phyloP scores from a whole-genome alignment of 257 asterid genomes.

The Primulina huaijiensis region DNA sequence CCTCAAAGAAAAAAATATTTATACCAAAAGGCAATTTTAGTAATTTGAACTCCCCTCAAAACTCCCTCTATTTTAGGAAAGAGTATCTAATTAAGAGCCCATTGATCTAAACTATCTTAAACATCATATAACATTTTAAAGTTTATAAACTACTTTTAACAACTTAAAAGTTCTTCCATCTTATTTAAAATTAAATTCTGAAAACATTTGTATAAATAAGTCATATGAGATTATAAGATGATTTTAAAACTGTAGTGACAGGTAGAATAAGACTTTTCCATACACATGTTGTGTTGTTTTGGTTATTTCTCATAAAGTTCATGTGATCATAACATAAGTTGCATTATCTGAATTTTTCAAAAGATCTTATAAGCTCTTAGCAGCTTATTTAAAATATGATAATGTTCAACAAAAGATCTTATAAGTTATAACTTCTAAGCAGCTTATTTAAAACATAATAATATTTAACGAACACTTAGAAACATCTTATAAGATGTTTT shows the following conservation, averaged over 20 bases:
- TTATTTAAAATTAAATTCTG: background rate
- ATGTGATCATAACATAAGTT: background rate
- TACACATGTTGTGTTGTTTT: background rate
- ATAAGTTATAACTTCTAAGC: background rate
- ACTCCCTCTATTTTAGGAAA: background rate
- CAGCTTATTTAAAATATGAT: too few relatives aligned
- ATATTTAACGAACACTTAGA: background rate
- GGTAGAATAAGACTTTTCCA: background rate
- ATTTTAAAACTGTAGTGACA: background rate
- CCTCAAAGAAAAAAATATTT: background rate
- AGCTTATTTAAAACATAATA: background rate
- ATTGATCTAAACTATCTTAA: too few relatives aligned
- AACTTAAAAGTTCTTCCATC: background rate
- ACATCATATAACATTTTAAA: too few relatives aligned
- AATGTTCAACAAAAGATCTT: too few relatives aligned
- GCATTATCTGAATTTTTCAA: background rate
- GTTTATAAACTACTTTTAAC: background rate
- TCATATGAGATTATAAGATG: background rate
- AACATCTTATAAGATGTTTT: background rate
- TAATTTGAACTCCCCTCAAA: too few relatives aligned
- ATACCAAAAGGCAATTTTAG: background rate
- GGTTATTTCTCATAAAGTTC: background rate
- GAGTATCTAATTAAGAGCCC: background rate
- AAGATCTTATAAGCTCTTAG: background rate
- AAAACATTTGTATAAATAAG: background rate